Evolutionary conservation across 805 yeast genomes (phyloP).

Genomic region (Priceomyces haplophilus): DNA sequence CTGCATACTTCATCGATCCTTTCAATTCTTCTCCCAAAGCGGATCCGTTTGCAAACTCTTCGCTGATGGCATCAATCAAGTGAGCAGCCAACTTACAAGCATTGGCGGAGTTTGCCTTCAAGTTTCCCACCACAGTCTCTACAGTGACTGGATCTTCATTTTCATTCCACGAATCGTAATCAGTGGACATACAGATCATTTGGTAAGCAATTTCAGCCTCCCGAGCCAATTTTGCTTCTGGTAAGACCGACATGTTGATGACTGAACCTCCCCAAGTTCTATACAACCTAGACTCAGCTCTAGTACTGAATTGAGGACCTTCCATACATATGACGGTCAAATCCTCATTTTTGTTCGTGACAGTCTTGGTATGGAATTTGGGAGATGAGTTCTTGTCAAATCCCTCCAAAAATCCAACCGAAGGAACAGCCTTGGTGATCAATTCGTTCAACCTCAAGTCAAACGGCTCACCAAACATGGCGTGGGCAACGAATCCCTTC

Average conservation of each 20-base stretch:
- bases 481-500: slow-evolving; percentile 93
- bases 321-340: slow-evolving; percentile 94
- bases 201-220: slow-evolving; percentile 97
- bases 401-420: slow-evolving; percentile 52
- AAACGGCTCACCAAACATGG: slow-evolving; percentile 96
- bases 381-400: slow-evolving; percentile 38
- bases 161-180: slow-evolving; percentile 98
- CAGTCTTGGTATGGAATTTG: slow-evolving; percentile 58
- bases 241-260: slow-evolving; percentile 94
- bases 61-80: slow-evolving; percentile 65
- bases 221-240: slow-evolving; percentile 95
- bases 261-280: slow-evolving; percentile 88
- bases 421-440: slow-evolving; percentile 49
- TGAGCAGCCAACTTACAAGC: slow-evolving; percentile 76
- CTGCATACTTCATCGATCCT: slow-evolving; percentile 77
- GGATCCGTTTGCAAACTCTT: slow-evolving; percentile 51
- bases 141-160: slow-evolving; percentile 95
- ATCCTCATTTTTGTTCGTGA: slow-evolving; percentile 63
- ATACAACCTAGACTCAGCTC: slow-evolving; percentile 92
- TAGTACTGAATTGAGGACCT: slow-evolving; percentile 96
- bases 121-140: slow-evolving; percentile 91
- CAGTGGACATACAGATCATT: slow-evolving; percentile 99
- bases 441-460: slow-evolving; percentile 68
- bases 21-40: slow-evolving; percentile 64
- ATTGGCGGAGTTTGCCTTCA: slow-evolving; percentile 81